phyloP scores from a whole-genome alignment of 371 early-diverging fungal species.

The Mortierella sp. region DNA sequence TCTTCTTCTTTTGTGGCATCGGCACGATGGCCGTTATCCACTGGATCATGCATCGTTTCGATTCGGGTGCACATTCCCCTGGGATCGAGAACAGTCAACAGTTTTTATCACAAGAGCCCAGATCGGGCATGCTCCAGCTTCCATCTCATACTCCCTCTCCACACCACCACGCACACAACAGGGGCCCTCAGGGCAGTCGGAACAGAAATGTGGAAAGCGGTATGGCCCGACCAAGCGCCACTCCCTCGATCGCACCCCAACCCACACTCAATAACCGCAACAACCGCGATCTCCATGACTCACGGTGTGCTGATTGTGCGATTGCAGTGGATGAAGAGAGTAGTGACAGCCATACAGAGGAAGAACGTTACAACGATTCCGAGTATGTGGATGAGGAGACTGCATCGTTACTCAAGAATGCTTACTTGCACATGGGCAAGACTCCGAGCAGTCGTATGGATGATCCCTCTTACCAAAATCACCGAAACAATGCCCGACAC shows the following conservation, averaged over 20 bases:
- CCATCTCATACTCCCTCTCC: too few relatives aligned
- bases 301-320: slow-evolving; percentile 1
- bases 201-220: neutral
- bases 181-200: slow-evolving; percentile 1
- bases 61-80: slow-evolving; percentile 21
- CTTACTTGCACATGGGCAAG: slow-evolving; percentile 48
- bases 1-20: slow-evolving; percentile 46
- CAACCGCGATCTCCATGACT: neutral
- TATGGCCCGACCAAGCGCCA: neutral
- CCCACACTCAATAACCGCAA: neutral
- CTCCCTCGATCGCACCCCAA: slow-evolving; percentile 1
- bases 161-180: neutral
- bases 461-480: slow-evolving; percentile 8
- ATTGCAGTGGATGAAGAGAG: slow-evolving; percentile 26
- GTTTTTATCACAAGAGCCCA: slow-evolving; percentile 31
- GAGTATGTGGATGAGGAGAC: slow-evolving; percentile 51
- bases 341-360: slow-evolving; percentile 10
- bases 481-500: neutral
- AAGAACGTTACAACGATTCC: slow-evolving; percentile 39
- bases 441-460: slow-evolving; percentile 36
- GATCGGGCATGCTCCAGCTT: neutral
- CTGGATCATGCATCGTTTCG: slow-evolving; percentile 48
- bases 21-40: slow-evolving; percentile 39
- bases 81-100: slow-evolving; percentile 44
- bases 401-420: slow-evolving; percentile 43